phyloP scores from a whole-genome alignment of 1,284 basidiomycete genomes.

The Tylopilus sp. region DNA sequence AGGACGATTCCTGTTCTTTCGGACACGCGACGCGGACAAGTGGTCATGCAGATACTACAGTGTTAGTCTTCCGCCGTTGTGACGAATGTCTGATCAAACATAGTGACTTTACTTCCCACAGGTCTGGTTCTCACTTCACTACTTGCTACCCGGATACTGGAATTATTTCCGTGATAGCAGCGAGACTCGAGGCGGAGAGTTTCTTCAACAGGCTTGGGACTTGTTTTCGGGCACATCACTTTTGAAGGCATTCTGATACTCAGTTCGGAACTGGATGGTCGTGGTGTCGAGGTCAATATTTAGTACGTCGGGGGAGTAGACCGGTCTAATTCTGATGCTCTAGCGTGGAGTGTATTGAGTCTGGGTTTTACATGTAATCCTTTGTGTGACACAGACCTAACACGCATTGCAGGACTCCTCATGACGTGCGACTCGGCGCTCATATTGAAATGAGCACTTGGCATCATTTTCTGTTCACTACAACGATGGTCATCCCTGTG shows the following conservation, averaged over 20 bases:
- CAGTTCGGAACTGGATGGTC: background rate
- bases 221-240: slow-evolving; percentile 9
- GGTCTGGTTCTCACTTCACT: slow-evolving; percentile 33
- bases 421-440: no score
- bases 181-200: slow-evolving; percentile 10
- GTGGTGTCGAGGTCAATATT: background rate
- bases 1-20: slow-evolving; percentile 23
- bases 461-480: background rate
- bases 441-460: background rate
- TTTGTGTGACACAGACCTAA: no score
- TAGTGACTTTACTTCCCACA: no score
- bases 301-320: background rate
- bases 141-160: slow-evolving; percentile 34
- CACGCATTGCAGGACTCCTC: no score
- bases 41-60: slow-evolving; percentile 34
- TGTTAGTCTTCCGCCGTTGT: slow-evolving; percentile 25
- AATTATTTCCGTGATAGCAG: slow-evolving; percentile 25
- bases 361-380: no score
- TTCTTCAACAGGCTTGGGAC: slow-evolving; percentile 21
- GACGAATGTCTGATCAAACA: no score
- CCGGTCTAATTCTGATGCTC: background rate
- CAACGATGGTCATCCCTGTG: background rate
- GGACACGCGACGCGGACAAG: slow-evolving; percentile 25
- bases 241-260: slow-evolving; percentile 13
- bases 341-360: background rate